Conservation (phyloP, 768 basidiomycete species). For the Trametes villosa region DNA sequence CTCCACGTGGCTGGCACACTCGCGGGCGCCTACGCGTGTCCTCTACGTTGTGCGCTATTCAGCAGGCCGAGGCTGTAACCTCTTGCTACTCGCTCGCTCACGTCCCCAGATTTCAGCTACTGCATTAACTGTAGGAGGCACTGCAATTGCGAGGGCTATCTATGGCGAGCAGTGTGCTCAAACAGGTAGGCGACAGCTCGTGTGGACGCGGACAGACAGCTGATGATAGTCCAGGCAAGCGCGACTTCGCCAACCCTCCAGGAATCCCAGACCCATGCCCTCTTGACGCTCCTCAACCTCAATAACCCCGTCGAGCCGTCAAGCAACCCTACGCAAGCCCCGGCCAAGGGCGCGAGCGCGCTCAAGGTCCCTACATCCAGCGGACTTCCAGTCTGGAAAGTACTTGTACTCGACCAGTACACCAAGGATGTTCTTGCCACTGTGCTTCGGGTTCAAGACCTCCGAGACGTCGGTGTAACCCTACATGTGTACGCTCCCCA, state of each 20-base stretch:
- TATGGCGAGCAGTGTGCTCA: conserved; percentile 52
- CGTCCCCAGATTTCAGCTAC: too few relatives aligned
- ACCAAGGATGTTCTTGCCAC: conserved; percentile 98
- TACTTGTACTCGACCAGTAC: conserved; percentile 91
- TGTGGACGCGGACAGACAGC: background rate
- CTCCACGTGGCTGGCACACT: conserved; percentile 15
- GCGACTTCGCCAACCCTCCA: conserved; percentile 69
- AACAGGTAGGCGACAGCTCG: conserved; percentile 41
- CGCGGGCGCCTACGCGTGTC: conserved; percentile 14
- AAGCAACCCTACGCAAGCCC: conserved; percentile 35
- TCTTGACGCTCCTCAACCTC: conserved; percentile 86
- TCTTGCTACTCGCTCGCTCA: background rate
- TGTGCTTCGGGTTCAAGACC: conserved; percentile 92
- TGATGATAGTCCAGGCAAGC: conserved; percentile 34
- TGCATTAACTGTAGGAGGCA: too few relatives aligned
- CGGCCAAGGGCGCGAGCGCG: conserved; percentile 41
- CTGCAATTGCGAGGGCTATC: too few relatives aligned
- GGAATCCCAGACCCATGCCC: conserved; percentile 83
- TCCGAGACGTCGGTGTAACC: conserved; percentile 95
- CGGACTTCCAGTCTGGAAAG: conserved; percentile 92
- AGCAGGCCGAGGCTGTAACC: background rate
- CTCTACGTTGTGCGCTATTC: conserved; percentile 2
- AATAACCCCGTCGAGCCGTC: conserved; percentile 61
- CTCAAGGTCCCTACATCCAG: conserved; percentile 55
- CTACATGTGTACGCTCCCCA: conserved; percentile 84